Base-by-base conservation (phyloP, 2,329 filamentous ascomycete species). In the Zalaria sp. region DNA sequence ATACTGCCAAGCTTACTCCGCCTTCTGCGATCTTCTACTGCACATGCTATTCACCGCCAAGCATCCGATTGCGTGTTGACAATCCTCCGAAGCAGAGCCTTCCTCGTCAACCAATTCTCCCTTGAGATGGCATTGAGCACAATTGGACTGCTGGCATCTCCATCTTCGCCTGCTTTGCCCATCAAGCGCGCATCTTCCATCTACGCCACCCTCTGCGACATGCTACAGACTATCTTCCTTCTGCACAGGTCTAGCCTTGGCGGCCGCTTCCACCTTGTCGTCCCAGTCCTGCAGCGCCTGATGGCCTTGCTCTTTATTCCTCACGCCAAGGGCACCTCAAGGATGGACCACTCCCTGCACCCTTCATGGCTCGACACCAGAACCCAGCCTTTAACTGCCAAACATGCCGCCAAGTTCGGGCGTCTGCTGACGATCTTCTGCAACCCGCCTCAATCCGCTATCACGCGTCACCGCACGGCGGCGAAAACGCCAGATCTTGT, bases 351-450 rank as follows among this genome's bases (percentile, higher is more conserved):
- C 40, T 31, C 48, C 26, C 41, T 51, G 4, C 51, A 57, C 6
- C 55, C 59, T 4, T n/a, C 51, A 38, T 60, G 60, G 62, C 46
- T 64, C 5, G 39, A 43, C 26, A 39, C 51, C 1, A 37, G 44
- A 7, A 42, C 31, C 6, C 25, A 40, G 32, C 48, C 49, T 4
- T 60, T 67, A 27, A 55, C 57, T 6, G 50, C 61, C 10, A 57
- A 61, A 11, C 69, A 72, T 43, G 70, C 69, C 2, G 57, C 62
- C 1, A 61, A 67, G 34, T 74, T 70, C 48, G 65, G 72, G 1
- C 68, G 73, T 6, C 58, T 79, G 5, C 64, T 80, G 25, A 69
- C 69, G n/a, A 69, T 72, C 0, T 67, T 80, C 39, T 77, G 73
- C 59, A 73, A 75, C 41, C 77, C 77, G 0, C 75, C 75, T 0